Conservation (phyloP, 192 early-diverging fungal genomes). For the Lobosporangium transversale region DNA sequence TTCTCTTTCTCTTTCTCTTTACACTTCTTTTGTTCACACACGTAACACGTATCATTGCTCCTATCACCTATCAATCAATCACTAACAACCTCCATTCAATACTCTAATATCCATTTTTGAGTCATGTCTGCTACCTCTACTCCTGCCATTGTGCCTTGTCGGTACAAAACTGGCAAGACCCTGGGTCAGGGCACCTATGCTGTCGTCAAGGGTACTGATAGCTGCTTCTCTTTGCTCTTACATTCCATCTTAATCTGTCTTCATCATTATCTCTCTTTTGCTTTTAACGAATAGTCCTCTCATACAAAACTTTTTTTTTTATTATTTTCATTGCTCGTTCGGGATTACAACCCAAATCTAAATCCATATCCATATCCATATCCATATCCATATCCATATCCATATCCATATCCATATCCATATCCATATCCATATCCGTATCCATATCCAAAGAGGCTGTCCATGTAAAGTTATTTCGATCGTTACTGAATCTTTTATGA, state of each 20-base stretch:
- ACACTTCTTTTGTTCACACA: background rate
- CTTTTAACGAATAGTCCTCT: background rate
- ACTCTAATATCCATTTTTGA: background rate
- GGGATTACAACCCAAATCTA: no score
- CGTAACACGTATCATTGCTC: background rate
- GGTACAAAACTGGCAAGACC: constrained; percentile 74
- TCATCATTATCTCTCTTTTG: constrained; percentile 4
- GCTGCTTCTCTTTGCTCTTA: constrained; percentile 1
- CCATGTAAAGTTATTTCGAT: constrained; percentile 52
- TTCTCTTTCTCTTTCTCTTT: constrained; percentile 1
- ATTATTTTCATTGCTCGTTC: no score
- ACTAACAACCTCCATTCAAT: background rate
- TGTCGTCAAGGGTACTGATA: constrained; percentile 68
- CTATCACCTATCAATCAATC: background rate
- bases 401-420: no score
- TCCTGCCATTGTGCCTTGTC: constrained; percentile 58
- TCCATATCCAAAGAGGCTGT: constrained; percentile 70
- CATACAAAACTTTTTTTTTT: no score
- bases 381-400: no score
- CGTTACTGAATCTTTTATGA: background rate
- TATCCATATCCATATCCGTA: no score
- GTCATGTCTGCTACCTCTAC: constrained; percentile 24
- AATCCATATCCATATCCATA: no score
- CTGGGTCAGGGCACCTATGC: constrained; percentile 76
- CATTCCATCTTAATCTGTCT: background rate